Percentiles rank a stretch among this genome's conserved stretches.
These are phyloP conservation scores for Aquilaria sinensis DNA, from an alignment of 345 rosid species.

Conservation along the genomic window DNA sequence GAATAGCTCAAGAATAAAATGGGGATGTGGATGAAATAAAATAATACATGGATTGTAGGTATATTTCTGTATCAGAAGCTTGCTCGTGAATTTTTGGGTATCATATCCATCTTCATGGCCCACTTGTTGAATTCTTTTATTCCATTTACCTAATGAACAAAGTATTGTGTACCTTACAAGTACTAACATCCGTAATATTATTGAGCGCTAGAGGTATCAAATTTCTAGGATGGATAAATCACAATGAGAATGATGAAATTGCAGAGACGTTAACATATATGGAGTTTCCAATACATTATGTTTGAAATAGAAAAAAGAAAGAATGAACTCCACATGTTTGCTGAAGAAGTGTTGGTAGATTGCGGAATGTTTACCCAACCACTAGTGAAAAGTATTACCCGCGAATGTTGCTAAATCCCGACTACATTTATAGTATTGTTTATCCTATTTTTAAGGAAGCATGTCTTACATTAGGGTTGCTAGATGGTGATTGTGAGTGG, in stretches of 20 bases:
- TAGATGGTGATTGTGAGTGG: not conserved
- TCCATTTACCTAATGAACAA: not conserved
- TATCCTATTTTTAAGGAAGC: not conserved
- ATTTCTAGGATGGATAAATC: not conserved
- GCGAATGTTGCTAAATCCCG: not conserved
- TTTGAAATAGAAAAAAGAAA: not conserved
- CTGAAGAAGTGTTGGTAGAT: not conserved
- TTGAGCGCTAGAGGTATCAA: too few species aligned
- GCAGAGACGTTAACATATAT: not conserved
- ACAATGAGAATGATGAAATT: not conserved
- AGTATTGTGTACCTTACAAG: not conserved
- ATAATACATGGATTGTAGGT: not conserved
- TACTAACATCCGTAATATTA: too few species aligned
- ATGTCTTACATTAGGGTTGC: not conserved
- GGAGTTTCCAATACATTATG: not conserved
- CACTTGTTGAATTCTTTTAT: not conserved
- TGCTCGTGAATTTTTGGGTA: not conserved
- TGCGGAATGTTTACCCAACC: too few species aligned
- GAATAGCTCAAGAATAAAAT: not conserved
- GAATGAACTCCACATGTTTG: not conserved
- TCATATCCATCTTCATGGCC: not conserved
- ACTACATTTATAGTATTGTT: not conserved
- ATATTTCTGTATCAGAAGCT: not conserved
- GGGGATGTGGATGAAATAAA: not conserved
- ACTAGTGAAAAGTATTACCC: too few species aligned